Evolutionary conservation across 805 yeast genomes (phyloP), one percentile per base, ranked within the genome.

Genomic region (Teunomyces gatunensis): DNA sequence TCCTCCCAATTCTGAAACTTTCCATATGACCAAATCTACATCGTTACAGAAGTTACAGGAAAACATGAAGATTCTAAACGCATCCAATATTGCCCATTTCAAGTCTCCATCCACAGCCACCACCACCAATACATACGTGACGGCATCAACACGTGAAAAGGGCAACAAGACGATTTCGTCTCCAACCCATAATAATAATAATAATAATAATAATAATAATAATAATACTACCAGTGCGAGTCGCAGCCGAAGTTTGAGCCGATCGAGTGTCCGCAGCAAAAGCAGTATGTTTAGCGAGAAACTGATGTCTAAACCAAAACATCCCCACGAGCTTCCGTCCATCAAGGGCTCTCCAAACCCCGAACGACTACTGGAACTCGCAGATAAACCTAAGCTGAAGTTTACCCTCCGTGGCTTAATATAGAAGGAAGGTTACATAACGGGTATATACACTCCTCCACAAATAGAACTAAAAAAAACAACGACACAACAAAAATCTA

Each of bases 41-140:
- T 69, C 74, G 12, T 55, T 66, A 11, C 56, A 61, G 36, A 63
- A 54, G 45, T 51, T 71, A 13, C 71, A 67, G 32, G 71, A 64
- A 23, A 21, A 37, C 46, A 25, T 48, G 29, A 28, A 17, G 34
- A 28, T 39, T 13, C 34, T 39, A 30, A 39, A 28, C 21, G 21
- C 48, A 11, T 45, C 52, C 15, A 39, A 29, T 20, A 44, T 57
- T 4, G 28, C 53, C 33, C 47, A 48, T 7, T 35, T 53, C 42
- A 61, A 60, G 46, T 56, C 64, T 2, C 51, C 59, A 6, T 55
- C 67, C 9, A 60, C 65, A 6, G 60, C 65, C 4, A 46, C 42
- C 21, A 54, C 54, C 9, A 45, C 52, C 25, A 44, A 43, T 20
- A 45, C 44, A 12, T 46, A 44, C 21, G 50, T 42, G n/a, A 21